These are phyloP conservation scores for Colletotrichum lindemuthianum DNA, from an alignment of 2,329 filamentous ascomycete species.

Conservation along the genomic window DNA sequence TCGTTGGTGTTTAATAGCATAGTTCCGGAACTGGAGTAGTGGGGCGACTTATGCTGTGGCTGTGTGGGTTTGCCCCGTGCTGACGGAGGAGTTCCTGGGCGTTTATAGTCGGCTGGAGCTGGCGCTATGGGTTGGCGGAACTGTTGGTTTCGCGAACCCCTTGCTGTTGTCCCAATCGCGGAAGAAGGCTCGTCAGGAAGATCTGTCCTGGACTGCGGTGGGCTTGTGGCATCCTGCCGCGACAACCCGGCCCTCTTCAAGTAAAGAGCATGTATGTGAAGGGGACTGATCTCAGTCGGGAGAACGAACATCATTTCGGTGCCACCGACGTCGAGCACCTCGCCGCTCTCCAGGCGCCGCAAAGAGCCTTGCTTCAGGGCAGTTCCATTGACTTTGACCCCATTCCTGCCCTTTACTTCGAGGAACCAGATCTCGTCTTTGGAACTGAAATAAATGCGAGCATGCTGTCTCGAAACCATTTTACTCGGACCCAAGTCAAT, in stretches of 20 bases:
- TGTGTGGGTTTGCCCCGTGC: conserved; percentile 46
- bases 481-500: conserved; percentile 91
- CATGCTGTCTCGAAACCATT: conserved; percentile 81
- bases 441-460: conserved; percentile 77
- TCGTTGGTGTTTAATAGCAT: conserved; percentile 62
- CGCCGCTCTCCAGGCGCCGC: conserved; percentile 79
- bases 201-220: conserved; percentile 32
- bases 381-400: conserved; percentile 82
- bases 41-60: conserved; percentile 51
- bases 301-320: conserved; percentile 99
- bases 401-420: conserved; percentile 89
- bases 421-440: conserved; percentile 82
- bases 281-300: conserved; percentile 74
- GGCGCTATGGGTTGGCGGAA: conserved; percentile 62
- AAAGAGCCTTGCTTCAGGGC: conserved; percentile 74
- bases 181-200: conserved; percentile 34
- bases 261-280: conserved; percentile 75
- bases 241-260: conserved; percentile 73
- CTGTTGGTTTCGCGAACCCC: conserved; percentile 39
- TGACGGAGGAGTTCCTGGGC: conserved; percentile 69
- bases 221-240: conserved; percentile 29
- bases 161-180: conserved; percentile 23
- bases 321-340: conserved; percentile 90
- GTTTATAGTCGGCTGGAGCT: conserved; percentile 68
- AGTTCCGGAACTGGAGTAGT: conserved; percentile 49